phyloP scores from a whole-genome alignment of 352 stramenopile genomes.

The Albugo candida region DNA sequence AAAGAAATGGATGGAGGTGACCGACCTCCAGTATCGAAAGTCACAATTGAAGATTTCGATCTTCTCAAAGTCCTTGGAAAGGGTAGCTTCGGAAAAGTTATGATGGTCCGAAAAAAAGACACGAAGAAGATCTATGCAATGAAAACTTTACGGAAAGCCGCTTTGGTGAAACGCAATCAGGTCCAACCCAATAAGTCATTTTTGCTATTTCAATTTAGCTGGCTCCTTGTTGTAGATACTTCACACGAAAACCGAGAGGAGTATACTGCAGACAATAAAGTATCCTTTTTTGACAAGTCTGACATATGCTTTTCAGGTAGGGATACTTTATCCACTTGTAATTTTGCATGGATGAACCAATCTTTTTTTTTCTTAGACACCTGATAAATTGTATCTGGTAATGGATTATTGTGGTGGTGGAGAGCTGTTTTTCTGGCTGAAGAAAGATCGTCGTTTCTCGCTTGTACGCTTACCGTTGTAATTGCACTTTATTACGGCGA shows the following conservation, averaged over 20 bases:
- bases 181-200: conserved; percentile 1
- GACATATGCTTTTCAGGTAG: conserved; percentile 58
- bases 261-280: conserved; percentile 84
- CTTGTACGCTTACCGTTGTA: conserved; percentile 1
- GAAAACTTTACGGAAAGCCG: conserved; percentile 87
- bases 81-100: conserved; percentile 90
- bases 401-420: conserved; percentile 89
- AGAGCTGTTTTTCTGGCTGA: conserved; percentile 93
- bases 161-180: conserved; percentile 86
- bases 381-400: conserved; percentile 86
- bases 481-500: not conserved
- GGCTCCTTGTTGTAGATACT: conserved; percentile 24
- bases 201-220: not conserved
- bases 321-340: not conserved
- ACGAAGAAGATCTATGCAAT: conserved; percentile 88
- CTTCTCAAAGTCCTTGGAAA: conserved; percentile 89
- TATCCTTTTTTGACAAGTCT: conserved; percentile 81
- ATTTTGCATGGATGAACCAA: not conserved
- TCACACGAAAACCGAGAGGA: conserved; percentile 87
- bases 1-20: conserved; percentile 39
- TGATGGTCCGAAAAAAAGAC: conserved; percentile 89
- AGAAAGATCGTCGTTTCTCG: conserved; percentile 85
- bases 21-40: conserved; percentile 42
- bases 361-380: conserved; percentile 32
- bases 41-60: conserved; percentile 85